Percentiles rank a stretch among this genome's conserved stretches.
Conservation (phyloP, 441 rosid genomes). For the Arabidopsis lyrata region DNA sequence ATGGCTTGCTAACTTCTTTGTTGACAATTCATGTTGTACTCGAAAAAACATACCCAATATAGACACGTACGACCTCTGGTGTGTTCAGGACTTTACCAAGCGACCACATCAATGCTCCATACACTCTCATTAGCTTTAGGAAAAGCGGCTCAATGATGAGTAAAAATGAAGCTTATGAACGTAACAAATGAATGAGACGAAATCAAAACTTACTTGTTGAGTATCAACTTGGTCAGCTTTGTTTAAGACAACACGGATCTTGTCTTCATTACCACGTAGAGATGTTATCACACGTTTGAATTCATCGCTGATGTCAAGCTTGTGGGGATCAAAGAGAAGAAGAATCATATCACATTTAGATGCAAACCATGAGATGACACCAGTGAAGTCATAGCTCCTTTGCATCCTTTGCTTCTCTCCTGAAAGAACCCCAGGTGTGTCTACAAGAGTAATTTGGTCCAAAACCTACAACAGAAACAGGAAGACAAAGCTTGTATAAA, state of each 20-base stretch:
- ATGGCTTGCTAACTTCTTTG: neutral
- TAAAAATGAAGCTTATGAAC: neutral
- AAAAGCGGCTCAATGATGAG: neutral
- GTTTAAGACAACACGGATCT: slow-evolving; percentile 77
- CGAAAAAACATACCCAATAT: slow-evolving; percentile 55
- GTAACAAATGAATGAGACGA: neutral
- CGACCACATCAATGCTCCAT: slow-evolving; percentile 87
- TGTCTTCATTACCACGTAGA: slow-evolving; percentile 73
- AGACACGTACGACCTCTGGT: slow-evolving; percentile 72
- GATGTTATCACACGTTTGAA: slow-evolving; percentile 75
- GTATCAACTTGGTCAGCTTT: slow-evolving; percentile 85
- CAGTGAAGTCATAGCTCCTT: slow-evolving; percentile 74
- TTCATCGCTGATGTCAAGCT: slow-evolving; percentile 78
- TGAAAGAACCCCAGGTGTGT: slow-evolving; percentile 80
- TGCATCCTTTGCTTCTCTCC: slow-evolving; percentile 79
- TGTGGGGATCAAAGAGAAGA: slow-evolving; percentile 79
- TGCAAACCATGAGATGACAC: slow-evolving; percentile 81
- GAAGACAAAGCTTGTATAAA: slow-evolving; percentile 1
- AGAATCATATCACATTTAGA: slow-evolving; percentile 74
- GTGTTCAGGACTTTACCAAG: slow-evolving; percentile 78
- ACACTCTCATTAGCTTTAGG: slow-evolving; percentile 72
- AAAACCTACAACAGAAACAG: slow-evolving; percentile 53
- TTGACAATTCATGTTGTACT: neutral
- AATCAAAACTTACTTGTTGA: slow-evolving; percentile 56
- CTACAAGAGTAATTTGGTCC: slow-evolving; percentile 75